phyloP scores from a whole-genome alignment of 164 flowering plant genomes.

The Cinnamomum micranthum region DNA sequence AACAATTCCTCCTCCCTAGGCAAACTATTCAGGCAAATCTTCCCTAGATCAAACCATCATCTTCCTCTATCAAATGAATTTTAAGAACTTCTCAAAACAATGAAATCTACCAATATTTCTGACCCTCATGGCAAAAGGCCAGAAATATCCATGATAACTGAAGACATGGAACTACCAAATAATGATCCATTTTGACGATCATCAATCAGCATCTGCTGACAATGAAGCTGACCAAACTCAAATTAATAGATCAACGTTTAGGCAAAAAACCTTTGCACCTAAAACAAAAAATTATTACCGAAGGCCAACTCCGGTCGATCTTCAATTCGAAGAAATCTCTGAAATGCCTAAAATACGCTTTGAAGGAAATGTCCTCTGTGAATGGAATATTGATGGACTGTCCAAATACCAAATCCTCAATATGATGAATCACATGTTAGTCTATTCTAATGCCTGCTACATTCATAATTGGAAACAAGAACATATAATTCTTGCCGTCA shows the following conservation, averaged over 20 bases:
- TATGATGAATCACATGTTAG: neutral
- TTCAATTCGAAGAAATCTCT: neutral
- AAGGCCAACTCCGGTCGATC: neutral
- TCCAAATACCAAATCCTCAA: neutral
- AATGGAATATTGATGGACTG: neutral
- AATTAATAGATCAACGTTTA: neutral
- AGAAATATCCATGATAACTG: neutral
- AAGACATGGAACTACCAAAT: neutral
- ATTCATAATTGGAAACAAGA: neutral
- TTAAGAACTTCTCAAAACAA: neutral
- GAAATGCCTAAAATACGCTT: neutral
- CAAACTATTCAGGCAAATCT: neutral
- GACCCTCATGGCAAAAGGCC: neutral
- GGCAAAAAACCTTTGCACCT: too few species aligned
- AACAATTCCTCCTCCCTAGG: neutral
- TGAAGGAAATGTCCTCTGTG: neutral
- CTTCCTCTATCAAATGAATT: neutral
- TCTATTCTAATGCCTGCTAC: neutral
- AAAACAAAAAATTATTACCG: neutral
- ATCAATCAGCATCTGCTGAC: neutral
- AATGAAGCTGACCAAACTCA: neutral
- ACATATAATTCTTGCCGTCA: neutral
- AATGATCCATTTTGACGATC: neutral
- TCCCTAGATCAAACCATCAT: neutral
- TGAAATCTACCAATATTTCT: neutral